Evolutionary conservation across 225 moss, liverwort and hornwort genomes (phyloP).

Genomic region (Polytrichum commune): DNA sequence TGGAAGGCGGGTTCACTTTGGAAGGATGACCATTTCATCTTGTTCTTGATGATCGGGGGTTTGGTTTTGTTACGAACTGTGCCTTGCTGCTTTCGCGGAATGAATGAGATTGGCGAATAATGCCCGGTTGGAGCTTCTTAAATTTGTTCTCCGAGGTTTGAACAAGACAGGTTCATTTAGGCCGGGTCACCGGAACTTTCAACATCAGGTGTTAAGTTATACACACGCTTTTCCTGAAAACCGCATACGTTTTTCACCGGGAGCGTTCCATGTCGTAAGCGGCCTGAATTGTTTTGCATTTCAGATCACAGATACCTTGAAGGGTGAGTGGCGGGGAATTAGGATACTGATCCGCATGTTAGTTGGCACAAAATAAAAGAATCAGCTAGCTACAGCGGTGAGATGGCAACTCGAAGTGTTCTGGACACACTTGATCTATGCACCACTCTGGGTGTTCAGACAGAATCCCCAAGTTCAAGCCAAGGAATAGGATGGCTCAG

Average conservation of each 20-base stretch:
- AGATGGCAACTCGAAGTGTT: constrained; percentile 47
- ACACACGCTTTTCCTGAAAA: not conserved
- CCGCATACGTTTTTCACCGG: not conserved
- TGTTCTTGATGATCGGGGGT: no score
- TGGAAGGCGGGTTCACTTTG: no score
- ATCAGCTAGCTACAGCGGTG: not conserved
- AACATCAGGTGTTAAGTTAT: not conserved
- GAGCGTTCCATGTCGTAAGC: not conserved
- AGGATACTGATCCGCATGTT: not conserved
- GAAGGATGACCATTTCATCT: no score
- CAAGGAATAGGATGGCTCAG: constrained; percentile 65
- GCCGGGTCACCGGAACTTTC: not conserved
- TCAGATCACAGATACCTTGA: not conserved
- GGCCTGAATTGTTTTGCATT: not conserved
- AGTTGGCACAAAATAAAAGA: not conserved
- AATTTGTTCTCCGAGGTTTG: not conserved
- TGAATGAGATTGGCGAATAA: not conserved
- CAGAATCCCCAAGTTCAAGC: constrained; percentile 20
- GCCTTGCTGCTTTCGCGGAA: not conserved
- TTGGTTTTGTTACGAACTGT: no score
- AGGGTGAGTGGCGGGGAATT: not conserved
- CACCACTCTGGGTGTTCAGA: constrained; percentile 19
- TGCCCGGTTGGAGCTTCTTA: not conserved
- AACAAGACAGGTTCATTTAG: not conserved
- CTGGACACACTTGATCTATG: constrained; percentile 52